Evolutionary conservation across 176 grass and related monocot genomes (phyloP), one percentile per base, ranked within the genome.

Genomic region (Aegilops longissima): DNA sequence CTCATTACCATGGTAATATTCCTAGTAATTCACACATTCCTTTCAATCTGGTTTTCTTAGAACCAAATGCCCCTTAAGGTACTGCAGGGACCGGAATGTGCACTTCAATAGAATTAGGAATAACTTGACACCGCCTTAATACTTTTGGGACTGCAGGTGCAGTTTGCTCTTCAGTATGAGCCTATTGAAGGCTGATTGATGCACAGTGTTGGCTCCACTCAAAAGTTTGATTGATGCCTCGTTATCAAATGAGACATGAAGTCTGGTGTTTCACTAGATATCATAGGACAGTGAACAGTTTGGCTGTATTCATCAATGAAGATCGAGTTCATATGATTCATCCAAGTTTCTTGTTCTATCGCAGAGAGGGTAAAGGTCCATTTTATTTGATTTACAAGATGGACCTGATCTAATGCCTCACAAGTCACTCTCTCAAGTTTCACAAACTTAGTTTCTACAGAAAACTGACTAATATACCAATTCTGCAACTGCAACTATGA

Each of bases 191-290:
- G 58, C 39, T 78, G 71, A 65, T 77, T 42, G 34, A 13, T 44
- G 49, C 49, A 45, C 44, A 49, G 45, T 61, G 36, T 77, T 61
- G 44, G 18, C 54, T 52, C 31, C 65, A 8, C 72, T 73, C 21
- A 58, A 85, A 84, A 85, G n/a, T 34, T 80, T 75, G 30, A 44
- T 89, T 59, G 6, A 35, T 75, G 45, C 67, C 35, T 80, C 5
- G 2, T 87, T 68, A 85, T 61, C 45, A 88, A 31, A 33, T 42
- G 38, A 52, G 76, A 40, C 13, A 61, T 83, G 79, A 79, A 52
- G 49, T 5, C 49, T 52, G 33, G 78, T 44, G 24, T 86, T 86
- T 77, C 31, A 88, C 51, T 81, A 85, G n/a, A 81, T 54, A 85
- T 84, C 36, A 78, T 39, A 65, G 17, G 47, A 16, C 3, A 40